These are phyloP conservation scores for Sporothrix humicola DNA, from an alignment of 2,329 filamentous ascomycete genomes.

Conservation along the genomic window DNA sequence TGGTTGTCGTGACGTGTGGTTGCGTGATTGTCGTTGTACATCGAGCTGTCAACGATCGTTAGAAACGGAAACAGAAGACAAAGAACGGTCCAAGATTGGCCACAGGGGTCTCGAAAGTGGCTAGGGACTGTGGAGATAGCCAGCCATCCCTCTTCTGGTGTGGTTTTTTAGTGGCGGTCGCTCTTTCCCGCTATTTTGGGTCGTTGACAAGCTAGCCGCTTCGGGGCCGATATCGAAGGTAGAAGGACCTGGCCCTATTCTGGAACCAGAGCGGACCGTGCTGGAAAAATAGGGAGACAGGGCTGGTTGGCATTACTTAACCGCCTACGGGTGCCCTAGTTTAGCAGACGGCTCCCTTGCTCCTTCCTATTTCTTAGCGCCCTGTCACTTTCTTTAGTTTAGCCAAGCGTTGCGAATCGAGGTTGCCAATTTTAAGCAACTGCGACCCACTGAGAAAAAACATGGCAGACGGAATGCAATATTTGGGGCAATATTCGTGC, in stretches of 20 bases:
- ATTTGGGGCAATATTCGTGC: neutral
- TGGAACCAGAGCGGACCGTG: neutral
- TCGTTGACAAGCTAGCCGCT: constrained; percentile 6
- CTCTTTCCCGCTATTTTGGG: constrained; percentile 4
- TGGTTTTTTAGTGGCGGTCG: neutral
- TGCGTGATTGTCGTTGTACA: neutral
- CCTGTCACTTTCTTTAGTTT: neutral
- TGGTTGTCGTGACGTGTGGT: neutral
- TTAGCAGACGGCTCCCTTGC: constrained; percentile 6
- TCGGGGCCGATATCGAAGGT: neutral
- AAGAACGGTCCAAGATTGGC: constrained; percentile 1
- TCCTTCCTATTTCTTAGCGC: constrained; percentile 2
- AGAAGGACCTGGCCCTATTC: neutral
- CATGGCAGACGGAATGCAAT: neutral
- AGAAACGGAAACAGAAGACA: neutral
- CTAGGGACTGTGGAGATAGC: constrained; percentile 23
- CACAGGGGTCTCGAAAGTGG: neutral
- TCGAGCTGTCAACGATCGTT: neutral
- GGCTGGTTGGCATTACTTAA: neutral
- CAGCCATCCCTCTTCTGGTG: neutral
- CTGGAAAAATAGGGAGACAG: constrained; percentile 3
- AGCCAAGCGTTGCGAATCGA: neutral
- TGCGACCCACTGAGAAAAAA: constrained; percentile 3
- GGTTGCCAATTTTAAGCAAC: neutral
- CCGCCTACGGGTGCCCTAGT: constrained; percentile 2